A percentile compares a stretch with the other conserved stretches of the same genome.
phyloP scores from a whole-genome alignment of 106 monocot genomes.

The Dendrobium chrysotoxum region DNA sequence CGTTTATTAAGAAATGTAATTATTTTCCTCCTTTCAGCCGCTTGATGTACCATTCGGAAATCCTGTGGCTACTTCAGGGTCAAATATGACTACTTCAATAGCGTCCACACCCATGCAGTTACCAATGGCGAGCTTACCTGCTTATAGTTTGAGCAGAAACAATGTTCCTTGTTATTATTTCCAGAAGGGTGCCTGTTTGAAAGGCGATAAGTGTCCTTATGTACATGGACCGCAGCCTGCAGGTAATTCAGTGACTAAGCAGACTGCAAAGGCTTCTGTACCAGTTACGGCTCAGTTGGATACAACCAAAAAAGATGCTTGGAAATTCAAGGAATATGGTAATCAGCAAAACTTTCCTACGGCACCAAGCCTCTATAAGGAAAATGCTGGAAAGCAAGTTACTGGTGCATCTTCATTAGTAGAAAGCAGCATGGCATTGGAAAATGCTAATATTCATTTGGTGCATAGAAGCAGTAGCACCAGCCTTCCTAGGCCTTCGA shows the following conservation, averaged over 20 bases:
- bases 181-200: constrained; percentile 49
- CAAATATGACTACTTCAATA: constrained; percentile 9
- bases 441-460: not conserved
- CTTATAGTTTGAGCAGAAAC: constrained; percentile 27
- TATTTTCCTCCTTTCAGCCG: constrained; percentile 47
- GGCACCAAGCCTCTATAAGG: constrained; percentile 1
- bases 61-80: constrained; percentile 19
- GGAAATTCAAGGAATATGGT: constrained; percentile 13
- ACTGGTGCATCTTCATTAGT: not conserved
- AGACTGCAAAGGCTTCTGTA: constrained; percentile 17
- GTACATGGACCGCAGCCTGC: constrained; percentile 28
- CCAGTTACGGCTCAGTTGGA: constrained; percentile 4
- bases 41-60: constrained; percentile 45
- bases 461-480: constrained; percentile 5
- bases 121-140: constrained; percentile 13
- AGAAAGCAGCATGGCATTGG: not conserved
- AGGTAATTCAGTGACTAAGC: constrained; percentile 6
- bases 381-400: not conserved
- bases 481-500: not conserved
- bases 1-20: not conserved
- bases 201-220: constrained; percentile 52
- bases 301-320: constrained; percentile 28
- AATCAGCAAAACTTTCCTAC: constrained; percentile 17
- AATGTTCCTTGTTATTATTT: constrained; percentile 57
- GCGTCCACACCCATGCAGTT: constrained; percentile 8